A percentile compares a stretch with the other conserved stretches of the same genome.
Conservation (phyloP, 169 alveolate genomes). For the Eimeria brunetti region DNA sequence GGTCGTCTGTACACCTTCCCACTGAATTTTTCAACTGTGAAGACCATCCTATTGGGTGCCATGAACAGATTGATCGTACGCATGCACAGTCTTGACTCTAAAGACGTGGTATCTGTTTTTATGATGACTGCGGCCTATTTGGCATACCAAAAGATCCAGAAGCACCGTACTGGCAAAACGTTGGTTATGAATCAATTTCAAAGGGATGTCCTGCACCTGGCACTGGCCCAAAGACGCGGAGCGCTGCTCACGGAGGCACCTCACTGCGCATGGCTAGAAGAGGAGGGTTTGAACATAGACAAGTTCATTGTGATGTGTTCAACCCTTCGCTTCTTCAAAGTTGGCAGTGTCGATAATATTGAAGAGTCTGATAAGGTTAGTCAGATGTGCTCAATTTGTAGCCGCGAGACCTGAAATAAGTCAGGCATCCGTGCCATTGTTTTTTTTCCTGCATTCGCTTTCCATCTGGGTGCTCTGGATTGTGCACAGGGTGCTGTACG, state of each 20-base stretch:
- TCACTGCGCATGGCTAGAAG: slow-evolving; percentile 60
- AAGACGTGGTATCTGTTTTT: slow-evolving; percentile 64
- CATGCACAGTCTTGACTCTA: slow-evolving; percentile 69
- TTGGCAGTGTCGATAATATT: slow-evolving; percentile 20
- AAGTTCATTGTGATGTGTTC: slow-evolving; percentile 50
- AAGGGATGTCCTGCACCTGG: slow-evolving; percentile 48
- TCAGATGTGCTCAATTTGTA: neutral
- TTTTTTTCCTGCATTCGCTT: neutral
- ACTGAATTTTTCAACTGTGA: slow-evolving; percentile 21
- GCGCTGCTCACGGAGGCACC: slow-evolving; percentile 38
- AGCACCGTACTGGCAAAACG: slow-evolving; percentile 78
- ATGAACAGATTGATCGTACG: slow-evolving; percentile 46
- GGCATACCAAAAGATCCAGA: slow-evolving; percentile 74
- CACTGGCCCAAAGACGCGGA: slow-evolving; percentile 13
- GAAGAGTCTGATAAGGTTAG: neutral
- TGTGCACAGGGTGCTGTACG: neutral
- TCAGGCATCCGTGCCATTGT: neutral
- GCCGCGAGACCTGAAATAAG: neutral
- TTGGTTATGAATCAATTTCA: slow-evolving; percentile 47
- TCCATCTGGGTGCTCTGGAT: neutral
- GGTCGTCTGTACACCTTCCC: slow-evolving; percentile 77
- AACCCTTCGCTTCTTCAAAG: slow-evolving; percentile 63
- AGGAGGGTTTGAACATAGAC: neutral
- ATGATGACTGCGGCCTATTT: slow-evolving; percentile 22
- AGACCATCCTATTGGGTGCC: slow-evolving; percentile 32